Conservation (phyloP, 257 asterid genomes). For the Gentiana straminea region DNA sequence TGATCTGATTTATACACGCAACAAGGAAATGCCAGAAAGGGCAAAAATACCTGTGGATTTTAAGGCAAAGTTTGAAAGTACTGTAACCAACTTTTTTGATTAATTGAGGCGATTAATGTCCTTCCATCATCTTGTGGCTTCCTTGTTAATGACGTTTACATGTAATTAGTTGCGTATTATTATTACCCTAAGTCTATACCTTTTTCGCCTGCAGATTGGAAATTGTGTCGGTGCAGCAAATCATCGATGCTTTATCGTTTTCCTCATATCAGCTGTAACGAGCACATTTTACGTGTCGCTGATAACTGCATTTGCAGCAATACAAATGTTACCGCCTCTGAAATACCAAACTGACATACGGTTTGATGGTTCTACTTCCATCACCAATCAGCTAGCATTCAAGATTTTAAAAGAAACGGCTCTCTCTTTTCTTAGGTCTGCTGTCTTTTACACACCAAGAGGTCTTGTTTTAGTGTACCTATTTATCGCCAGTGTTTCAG, state of each 20-base stretch:
- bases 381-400: slow-evolving; percentile 19
- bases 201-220: slow-evolving; percentile 58
- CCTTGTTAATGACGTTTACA: too few species aligned
- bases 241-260: slow-evolving; percentile 62
- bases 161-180: too few species aligned
- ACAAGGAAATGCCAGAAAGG: too few species aligned
- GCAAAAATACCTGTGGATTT: too few species aligned
- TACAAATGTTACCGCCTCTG: slow-evolving; percentile 43
- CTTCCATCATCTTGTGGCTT: too few species aligned
- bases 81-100: too few species aligned
- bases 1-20: too few species aligned
- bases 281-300: slow-evolving; percentile 46
- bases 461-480: slow-evolving; percentile 73
- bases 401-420: slow-evolving; percentile 31
- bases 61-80: too few species aligned
- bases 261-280: slow-evolving; percentile 63
- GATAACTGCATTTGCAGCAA: slow-evolving; percentile 47
- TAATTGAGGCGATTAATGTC: too few species aligned
- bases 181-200: slow-evolving; percentile 1
- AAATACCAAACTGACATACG: slow-evolving; percentile 13
- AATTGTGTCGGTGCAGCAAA: slow-evolving; percentile 89
- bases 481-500: slow-evolving; percentile 61
- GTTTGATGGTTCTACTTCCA: slow-evolving; percentile 13
- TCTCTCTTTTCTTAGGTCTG: slow-evolving; percentile 48
- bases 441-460: slow-evolving; percentile 51